Base-by-base conservation (phyloP, 106 monocot genomes). In the Xerophyta viscosa region DNA sequence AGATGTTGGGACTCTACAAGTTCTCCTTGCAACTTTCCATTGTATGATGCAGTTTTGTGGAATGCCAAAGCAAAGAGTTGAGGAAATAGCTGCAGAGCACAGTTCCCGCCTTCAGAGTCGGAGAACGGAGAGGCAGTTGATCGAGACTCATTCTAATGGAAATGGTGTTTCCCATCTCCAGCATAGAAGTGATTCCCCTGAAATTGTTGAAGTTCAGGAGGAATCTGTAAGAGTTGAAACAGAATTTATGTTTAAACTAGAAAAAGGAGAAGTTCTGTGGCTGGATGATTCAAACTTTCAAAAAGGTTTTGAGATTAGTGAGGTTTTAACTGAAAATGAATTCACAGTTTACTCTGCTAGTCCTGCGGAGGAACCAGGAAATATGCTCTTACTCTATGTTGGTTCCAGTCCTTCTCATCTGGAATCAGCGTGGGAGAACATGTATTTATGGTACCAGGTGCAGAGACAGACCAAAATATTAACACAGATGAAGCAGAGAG, bases 391-490 rank as follows among this genome's bases (percentile, higher is more conserved):
- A 27, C 25, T 98, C 29, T 83, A 86, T 75, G 71, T 89, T 48
- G 98, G 98, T 19, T 82, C 86, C 0, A 64, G 71, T 43, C 85
- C 89, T 67, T 69, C 82, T 39, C 82, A 80, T 56, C 54, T 98
- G 67, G 91, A 92, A 57, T 71, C 86, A 20, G 77, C 85, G 46
- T 82, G 86, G 81, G 86, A 82, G 50, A 89, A 96, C 57, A 90
- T 98, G 77, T 79, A 82, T 31, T 57, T 72, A 37, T 98, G 98
- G 98, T 98, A 98, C 57, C 98, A 98, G 42, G 98, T 98, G 23
- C 98, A 98, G 41, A 84, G 96, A 60, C 96, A 96, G 67, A 79
- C 76, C 1, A 96, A 89, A 64, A 74, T 96, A 50, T 51, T 96
- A 54, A 73, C 58, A 58, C 42, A 79, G 50, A 96, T 96, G 89